phyloP scores from a whole-genome alignment of 2,329 filamentous ascomycete genomes.

The Thielaviopsis punctulata region DNA sequence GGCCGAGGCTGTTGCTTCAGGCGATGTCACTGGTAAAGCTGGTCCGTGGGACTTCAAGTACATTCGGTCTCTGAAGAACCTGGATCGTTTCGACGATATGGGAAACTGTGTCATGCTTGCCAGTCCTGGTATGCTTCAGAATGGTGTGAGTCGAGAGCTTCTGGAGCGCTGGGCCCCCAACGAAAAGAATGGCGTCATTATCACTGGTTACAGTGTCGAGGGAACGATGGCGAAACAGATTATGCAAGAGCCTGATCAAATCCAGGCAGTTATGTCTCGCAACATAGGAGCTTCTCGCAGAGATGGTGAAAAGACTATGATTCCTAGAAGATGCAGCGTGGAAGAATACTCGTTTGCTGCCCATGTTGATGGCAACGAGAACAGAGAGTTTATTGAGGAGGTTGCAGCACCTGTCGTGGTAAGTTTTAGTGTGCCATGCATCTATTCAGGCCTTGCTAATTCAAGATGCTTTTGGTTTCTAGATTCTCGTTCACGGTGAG shows the following conservation, averaged over 20 bases:
- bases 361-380: constrained; percentile 90
- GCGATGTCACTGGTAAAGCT: constrained; percentile 56
- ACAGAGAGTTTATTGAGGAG: constrained; percentile 92
- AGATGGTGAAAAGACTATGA: constrained; percentile 76
- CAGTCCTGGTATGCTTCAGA: constrained; percentile 95
- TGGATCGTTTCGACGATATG: constrained; percentile 91
- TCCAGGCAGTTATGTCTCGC: constrained; percentile 80
- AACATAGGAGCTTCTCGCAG: constrained; percentile 42
- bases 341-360: constrained; percentile 92
- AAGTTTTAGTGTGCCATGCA: constrained; percentile 21
- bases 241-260: constrained; percentile 85
- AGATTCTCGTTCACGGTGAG: constrained; percentile 79
- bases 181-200: constrained; percentile 93
- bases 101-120: constrained; percentile 95
- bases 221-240: constrained; percentile 96
- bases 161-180: constrained; percentile 93
- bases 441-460: neutral
- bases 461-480: neutral
- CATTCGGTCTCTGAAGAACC: constrained; percentile 76
- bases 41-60: constrained; percentile 95
- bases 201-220: constrained; percentile 96
- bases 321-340: constrained; percentile 80
- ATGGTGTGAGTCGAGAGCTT: constrained; percentile 80
- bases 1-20: constrained; percentile 71
- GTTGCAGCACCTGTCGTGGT: constrained; percentile 83